Evolutionary conservation across 805 yeast species (phyloP).

Genomic region (Ogataea saltuana): DNA sequence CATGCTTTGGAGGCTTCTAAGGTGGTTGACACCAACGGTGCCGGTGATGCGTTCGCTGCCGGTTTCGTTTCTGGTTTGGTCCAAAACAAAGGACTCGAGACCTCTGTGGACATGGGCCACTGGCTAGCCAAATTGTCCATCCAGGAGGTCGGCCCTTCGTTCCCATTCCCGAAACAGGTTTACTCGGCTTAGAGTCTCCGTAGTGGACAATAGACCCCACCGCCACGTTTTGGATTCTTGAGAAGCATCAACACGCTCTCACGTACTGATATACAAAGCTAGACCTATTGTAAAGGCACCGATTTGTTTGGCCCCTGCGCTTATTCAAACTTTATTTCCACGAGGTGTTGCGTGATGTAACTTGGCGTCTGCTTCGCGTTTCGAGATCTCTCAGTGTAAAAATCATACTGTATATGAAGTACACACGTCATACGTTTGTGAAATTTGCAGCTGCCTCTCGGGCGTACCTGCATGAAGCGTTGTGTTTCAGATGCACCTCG

Average conservation of each 20-base stretch:
- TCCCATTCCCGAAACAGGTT: conserved; percentile 74
- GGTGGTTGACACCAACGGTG: conserved; percentile 95
- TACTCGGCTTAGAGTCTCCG: conserved; percentile 35
- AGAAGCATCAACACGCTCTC: too few relatives aligned
- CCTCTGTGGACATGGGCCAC: conserved; percentile 81
- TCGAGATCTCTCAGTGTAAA: too few relatives aligned
- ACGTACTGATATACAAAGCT: too few relatives aligned
- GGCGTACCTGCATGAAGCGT: conserved; percentile 4
- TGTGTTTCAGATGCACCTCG: conserved; percentile 4
- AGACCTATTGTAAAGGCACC: too few relatives aligned
- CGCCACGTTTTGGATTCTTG: too few relatives aligned
- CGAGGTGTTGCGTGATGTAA: too few relatives aligned
- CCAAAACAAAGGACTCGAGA: conserved; percentile 60
- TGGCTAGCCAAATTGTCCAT: conserved; percentile 93
- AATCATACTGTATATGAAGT: not conserved
- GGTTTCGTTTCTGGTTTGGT: conserved; percentile 92
- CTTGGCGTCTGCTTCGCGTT: too few relatives aligned
- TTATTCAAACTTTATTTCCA: too few relatives aligned
- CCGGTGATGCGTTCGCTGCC: conserved; percentile 98
- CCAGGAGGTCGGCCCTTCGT: conserved; percentile 93
- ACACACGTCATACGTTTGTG: conserved; percentile 4
- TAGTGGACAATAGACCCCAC: too few relatives aligned
- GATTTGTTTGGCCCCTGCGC: too few relatives aligned
- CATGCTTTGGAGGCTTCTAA: conserved; percentile 64
- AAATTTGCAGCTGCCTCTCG: conserved; percentile 1